phyloP scores from a whole-genome alignment of 257 asterid genomes.

The Paulownia fortunei region DNA sequence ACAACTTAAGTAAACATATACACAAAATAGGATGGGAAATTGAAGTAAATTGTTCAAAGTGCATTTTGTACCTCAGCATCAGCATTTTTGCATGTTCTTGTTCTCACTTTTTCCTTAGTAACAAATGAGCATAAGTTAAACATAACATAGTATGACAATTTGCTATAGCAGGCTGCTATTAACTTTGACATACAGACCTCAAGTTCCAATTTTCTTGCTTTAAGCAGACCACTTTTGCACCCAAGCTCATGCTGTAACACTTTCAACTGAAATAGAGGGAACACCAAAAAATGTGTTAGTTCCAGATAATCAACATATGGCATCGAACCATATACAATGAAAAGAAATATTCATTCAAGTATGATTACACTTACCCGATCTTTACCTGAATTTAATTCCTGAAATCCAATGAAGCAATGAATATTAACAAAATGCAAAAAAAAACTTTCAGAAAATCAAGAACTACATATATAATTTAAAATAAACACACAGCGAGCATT shows the following conservation, averaged over 20 bases:
- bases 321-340: not conserved
- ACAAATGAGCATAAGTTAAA: constrained; percentile 12
- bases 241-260: constrained; percentile 73
- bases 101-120: constrained; percentile 44
- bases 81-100: constrained; percentile 30
- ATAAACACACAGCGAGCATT: constrained; percentile 57
- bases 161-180: constrained; percentile 16
- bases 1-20: not conserved
- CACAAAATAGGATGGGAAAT: not conserved
- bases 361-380: constrained; percentile 57
- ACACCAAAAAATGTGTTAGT: not conserved
- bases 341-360: constrained; percentile 5
- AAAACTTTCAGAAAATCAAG: constrained; percentile 22
- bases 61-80: constrained; percentile 51
- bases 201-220: constrained; percentile 45
- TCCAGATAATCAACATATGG: not conserved
- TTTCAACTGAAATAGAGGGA: constrained; percentile 53
- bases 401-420: constrained; percentile 37
- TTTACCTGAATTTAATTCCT: constrained; percentile 77
- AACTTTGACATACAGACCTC: constrained; percentile 47
- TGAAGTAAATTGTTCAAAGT: not conserved
- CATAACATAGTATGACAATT: not conserved
- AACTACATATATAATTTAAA: not conserved
- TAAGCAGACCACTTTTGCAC: constrained; percentile 61
- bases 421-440: constrained; percentile 21